Evolutionary conservation across 306 rosid genomes (phyloP), one percentile per base, ranked within the genome.

Genomic region (Clitoria ternatea): DNA sequence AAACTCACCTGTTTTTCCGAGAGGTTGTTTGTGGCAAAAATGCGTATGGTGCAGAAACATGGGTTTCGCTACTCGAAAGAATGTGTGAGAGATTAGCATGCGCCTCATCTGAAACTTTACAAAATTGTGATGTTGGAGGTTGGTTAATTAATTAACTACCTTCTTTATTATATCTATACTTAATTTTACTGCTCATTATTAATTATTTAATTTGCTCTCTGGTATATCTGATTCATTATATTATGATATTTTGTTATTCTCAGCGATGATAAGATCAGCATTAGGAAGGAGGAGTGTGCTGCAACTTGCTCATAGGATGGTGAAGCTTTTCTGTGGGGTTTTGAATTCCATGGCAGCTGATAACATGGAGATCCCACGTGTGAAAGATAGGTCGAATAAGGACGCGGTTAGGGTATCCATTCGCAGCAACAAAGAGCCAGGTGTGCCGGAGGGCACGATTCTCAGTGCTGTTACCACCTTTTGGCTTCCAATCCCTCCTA

Each of bases 11-110:
- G 14, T 80, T 80, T 15, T 92, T 71, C 24, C 74, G 83, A 69
- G 87, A 86, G 56, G 66, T 82, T 37, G 50, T 86, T 6, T 78
- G 70, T 29, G 32, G 49, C 26, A 68, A 22, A 2, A 45, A 61
- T 13, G 85, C 88, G 7, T 92, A 81, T 76, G 87, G 96, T 49
- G 97, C 97, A 10, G 76, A 82, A 32, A 80, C 92, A 68, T 92
- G 97, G 98, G 15, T 90, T 56, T 39, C 42, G 45, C 67, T 90
- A 33, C 90, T 92, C 1, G 70, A 88, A 70, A 88, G 92, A 76
- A 92, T 82, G 87, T 83, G 88, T 33, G 87, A 88, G 43, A 84
- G 96, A 76, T 39, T 76, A 37, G 29, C 47, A 35, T 53, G n/a
- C 60, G 48, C 74, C 65, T 57, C 70, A 18, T 15, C 63, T 14